phyloP scores from a whole-genome alignment of 495 filamentous ascomycete genomes.

The Talaromyces wortmannii region DNA sequence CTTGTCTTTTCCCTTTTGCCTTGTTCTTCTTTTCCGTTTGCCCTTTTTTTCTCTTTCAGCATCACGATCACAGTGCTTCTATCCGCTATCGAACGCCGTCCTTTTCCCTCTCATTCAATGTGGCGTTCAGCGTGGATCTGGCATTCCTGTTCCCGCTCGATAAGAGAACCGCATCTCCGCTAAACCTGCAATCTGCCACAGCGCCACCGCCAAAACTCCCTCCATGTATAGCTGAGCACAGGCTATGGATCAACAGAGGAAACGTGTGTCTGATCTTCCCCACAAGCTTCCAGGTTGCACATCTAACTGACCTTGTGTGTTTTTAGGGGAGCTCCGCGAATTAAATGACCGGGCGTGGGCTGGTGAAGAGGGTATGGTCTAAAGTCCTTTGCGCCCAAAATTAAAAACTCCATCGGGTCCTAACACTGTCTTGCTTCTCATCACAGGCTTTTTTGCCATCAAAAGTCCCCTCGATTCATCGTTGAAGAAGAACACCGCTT shows the following conservation, averaged over 20 bases:
- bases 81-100: neutral
- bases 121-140: slow-evolving; percentile 34
- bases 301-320: slow-evolving; percentile 5
- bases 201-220: neutral
- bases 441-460: slow-evolving; percentile 71
- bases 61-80: no score
- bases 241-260: slow-evolving; percentile 75
- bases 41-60: no score
- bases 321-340: slow-evolving; percentile 76
- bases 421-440: slow-evolving; percentile 11
- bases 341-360: slow-evolving; percentile 84
- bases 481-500: slow-evolving; percentile 97
- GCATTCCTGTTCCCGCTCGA: slow-evolving; percentile 25
- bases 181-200: neutral
- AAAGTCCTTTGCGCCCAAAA: neutral
- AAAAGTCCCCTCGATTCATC: slow-evolving; percentile 85
- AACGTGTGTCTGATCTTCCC: slow-evolving; percentile 49
- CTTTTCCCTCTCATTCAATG: slow-evolving; percentile 23
- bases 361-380: slow-evolving; percentile 69
- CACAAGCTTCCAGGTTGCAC: slow-evolving; percentile 8
- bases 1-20: slow-evolving; percentile 2
- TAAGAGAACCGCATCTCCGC: neutral
- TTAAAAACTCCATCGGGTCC: neutral
- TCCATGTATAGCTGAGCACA: slow-evolving; percentile 33
- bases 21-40: neutral